phyloP scores from a whole-genome alignment of 2,329 filamentous ascomycete genomes.

The Dactylonectria estremocensis region DNA sequence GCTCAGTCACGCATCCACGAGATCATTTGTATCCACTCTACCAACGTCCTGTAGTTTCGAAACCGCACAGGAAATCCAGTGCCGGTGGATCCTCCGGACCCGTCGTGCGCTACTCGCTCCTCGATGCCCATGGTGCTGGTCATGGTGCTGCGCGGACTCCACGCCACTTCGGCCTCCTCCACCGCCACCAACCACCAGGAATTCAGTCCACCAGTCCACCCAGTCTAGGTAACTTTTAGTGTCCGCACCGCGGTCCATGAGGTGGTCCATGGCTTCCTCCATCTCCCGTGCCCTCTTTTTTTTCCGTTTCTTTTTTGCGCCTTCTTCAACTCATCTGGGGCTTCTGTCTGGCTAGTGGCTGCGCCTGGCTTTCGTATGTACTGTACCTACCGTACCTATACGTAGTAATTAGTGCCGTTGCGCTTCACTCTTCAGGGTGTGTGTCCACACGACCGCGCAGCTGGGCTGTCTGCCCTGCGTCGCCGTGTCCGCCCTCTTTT shows the following conservation, averaged over 20 bases:
- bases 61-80: conserved; percentile 29
- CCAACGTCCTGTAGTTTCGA: conserved; percentile 42
- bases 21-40: conserved; percentile 36
- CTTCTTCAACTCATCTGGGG: conserved; percentile 3
- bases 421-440: conserved; percentile 2
- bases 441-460: conserved; percentile 29
- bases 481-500: conserved; percentile 34
- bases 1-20: conserved; percentile 19
- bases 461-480: conserved; percentile 30
- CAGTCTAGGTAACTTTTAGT: too few species aligned
- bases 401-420: too few species aligned
- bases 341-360: neutral
- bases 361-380: conserved; percentile 9
- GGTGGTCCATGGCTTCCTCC: conserved; percentile 8
- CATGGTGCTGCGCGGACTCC: conserved; percentile 39
- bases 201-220: neutral
- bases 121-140: conserved; percentile 41
- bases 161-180: conserved; percentile 42
- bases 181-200: conserved; percentile 24
- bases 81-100: conserved; percentile 36
- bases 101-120: conserved; percentile 48
- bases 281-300: conserved; percentile 17
- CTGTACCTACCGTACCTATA: neutral
- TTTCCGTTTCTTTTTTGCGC: conserved; percentile 17
- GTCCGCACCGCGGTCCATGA: neutral